Evolutionary conservation across 2,329 filamentous ascomycete genomes (phyloP).

Genomic region (Beauveria sp.): DNA sequence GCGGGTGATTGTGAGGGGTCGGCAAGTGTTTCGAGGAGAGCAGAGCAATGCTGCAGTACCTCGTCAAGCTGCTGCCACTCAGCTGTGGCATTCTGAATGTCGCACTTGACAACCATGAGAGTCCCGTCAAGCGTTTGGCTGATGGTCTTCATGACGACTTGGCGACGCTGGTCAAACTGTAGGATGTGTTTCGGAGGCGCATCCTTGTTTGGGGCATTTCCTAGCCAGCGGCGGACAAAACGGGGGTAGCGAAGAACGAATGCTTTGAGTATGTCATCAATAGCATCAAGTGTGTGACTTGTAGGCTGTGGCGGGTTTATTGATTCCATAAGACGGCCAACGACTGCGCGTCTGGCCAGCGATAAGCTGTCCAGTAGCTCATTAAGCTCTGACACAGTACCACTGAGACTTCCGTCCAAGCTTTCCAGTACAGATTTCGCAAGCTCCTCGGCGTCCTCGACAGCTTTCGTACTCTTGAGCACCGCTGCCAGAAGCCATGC

Average conservation of each 20-base stretch:
- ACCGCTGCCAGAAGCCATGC: slow-evolving; percentile 49
- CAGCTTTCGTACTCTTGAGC: slow-evolving; percentile 36
- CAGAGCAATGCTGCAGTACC: slow-evolving; percentile 47
- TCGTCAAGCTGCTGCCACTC: slow-evolving; percentile 50
- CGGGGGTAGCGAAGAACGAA: slow-evolving; percentile 53
- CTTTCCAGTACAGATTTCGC: slow-evolving; percentile 43
- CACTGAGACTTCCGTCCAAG: slow-evolving; percentile 52
- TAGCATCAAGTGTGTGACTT: slow-evolving; percentile 12
- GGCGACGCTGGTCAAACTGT: slow-evolving; percentile 54
- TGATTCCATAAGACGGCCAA: slow-evolving; percentile 36
- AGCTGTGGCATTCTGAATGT: slow-evolving; percentile 39
- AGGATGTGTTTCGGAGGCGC: slow-evolving; percentile 49
- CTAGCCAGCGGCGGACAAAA: slow-evolving; percentile 55
- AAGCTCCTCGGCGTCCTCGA: slow-evolving; percentile 32
- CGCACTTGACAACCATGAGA: slow-evolving; percentile 46
- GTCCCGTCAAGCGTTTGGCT: slow-evolving; percentile 53
- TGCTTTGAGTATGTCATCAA: slow-evolving; percentile 40
- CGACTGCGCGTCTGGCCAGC: slow-evolving; percentile 44
- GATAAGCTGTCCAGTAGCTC: slow-evolving; percentile 52
- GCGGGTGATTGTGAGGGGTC: slow-evolving; percentile 25
- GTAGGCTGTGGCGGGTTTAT: slow-evolving; percentile 16
- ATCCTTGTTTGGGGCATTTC: slow-evolving; percentile 44
- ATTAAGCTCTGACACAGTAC: slow-evolving; percentile 51
- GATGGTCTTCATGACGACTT: slow-evolving; percentile 44
- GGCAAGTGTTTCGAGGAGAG: slow-evolving; percentile 46